Percentiles rank a stretch among this genome's conserved stretches.
Evolutionary conservation across 2,329 filamentous ascomycete species (phyloP).

Genomic region (Fusarium sulawesiense): DNA sequence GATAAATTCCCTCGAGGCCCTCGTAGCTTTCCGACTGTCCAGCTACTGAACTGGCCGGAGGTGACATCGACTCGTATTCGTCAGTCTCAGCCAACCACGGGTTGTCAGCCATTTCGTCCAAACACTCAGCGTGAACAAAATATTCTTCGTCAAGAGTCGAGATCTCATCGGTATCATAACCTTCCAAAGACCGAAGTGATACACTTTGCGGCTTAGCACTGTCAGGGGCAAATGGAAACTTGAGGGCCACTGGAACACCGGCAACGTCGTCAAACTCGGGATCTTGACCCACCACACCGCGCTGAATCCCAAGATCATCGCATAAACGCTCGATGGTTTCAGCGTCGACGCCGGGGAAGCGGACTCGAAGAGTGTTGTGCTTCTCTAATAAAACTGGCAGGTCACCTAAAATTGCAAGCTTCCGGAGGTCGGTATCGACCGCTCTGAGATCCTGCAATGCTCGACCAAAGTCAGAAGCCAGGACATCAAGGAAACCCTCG

Average conservation of each 20-base stretch:
- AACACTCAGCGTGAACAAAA: conserved; percentile 55
- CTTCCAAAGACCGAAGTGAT: conserved; percentile 59
- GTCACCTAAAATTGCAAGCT: conserved; percentile 81
- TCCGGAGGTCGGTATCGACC: conserved; percentile 83
- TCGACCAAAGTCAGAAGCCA: conserved; percentile 89
- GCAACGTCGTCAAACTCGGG: conserved; percentile 73
- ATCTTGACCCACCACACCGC: conserved; percentile 84
- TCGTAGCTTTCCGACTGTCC: conserved; percentile 63
- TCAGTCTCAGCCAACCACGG: conserved; percentile 62
- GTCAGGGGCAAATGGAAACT: conserved; percentile 86
- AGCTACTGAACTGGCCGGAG: conserved; percentile 57
- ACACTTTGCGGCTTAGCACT: conserved; percentile 57
- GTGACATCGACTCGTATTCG: conserved; percentile 64
- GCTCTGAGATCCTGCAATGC: conserved; percentile 85
- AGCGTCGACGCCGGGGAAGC: conserved; percentile 91
- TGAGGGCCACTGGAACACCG: conserved; percentile 79
- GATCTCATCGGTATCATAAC: conserved; percentile 55
- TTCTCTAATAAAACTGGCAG: conserved; percentile 81
- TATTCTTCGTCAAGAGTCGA: conserved; percentile 52
- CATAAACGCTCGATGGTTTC: conserved; percentile 85
- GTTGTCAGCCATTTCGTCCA: conserved; percentile 58
- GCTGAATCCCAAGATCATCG: conserved; percentile 84
- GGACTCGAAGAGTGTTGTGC: conserved; percentile 76
- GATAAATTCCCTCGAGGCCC: conserved; percentile 67
- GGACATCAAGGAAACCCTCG: conserved; percentile 83